A percentile compares a stretch with the other conserved stretches of the same genome.
Evolutionary conservation across 83 land plant species (phyloP).

Genomic region (Thuja plicata): DNA sequence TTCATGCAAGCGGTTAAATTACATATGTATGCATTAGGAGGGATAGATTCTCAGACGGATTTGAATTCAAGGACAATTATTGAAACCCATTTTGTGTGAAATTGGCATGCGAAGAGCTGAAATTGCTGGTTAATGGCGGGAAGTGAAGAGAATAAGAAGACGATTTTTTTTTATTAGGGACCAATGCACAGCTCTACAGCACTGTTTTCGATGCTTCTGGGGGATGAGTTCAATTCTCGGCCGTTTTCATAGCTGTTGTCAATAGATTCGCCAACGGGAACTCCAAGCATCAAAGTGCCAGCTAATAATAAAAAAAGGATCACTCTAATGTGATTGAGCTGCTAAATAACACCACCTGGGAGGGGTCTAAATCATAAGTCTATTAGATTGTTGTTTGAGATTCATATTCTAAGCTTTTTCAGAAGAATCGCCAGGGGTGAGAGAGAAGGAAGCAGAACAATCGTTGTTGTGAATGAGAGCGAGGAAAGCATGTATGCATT

Average conservation of each 20-base stretch:
- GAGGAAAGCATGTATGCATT: constrained; percentile 21
- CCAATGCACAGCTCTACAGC: constrained; percentile 41
- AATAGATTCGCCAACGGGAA: constrained; percentile 7
- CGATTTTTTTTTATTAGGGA: constrained; percentile 30
- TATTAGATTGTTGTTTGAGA: background rate
- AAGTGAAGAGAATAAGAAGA: constrained; percentile 10
- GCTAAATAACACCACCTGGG: no score
- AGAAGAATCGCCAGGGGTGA: background rate
- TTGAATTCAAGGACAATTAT: background rate
- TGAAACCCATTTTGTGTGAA: background rate
- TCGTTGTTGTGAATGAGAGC: constrained; percentile 37
- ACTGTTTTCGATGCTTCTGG: constrained; percentile 26
- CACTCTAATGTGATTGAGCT: no score
- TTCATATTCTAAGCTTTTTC: background rate
- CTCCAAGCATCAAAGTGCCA: no score
- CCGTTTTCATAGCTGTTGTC: background rate
- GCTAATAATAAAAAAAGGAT: no score
- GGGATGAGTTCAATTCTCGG: constrained; percentile 22
- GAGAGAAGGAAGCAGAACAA: background rate
- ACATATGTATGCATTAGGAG: background rate
- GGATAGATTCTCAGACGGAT: background rate
- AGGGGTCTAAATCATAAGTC: no score
- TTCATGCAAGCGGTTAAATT: background rate
- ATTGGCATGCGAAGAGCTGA: constrained; percentile 4
- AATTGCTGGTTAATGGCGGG: constrained; percentile 1